Evolutionary conservation across 768 basidiomycete genomes (phyloP), one percentile per base, ranked within the genome.

Genomic region (Lactifluus echinatus): DNA sequence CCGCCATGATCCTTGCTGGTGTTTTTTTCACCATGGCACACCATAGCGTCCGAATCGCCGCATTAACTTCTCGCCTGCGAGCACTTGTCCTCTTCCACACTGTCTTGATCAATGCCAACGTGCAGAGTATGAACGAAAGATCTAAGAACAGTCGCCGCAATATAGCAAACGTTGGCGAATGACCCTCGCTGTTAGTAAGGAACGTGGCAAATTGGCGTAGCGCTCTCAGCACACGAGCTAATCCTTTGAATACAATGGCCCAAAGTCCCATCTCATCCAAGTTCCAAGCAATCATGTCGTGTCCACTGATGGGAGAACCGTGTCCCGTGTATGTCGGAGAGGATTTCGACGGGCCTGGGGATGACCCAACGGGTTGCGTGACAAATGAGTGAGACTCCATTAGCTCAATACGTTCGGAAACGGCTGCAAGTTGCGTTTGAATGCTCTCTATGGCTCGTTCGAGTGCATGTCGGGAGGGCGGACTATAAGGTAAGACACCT

Each of bases 361-460:
- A 56, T 12, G 66, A 63, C 8, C 87, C 71, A 14, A 77, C 75
- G 64, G 55, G 42, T 46, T 63, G 58, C 2, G 68, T 64, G 37
- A 53, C 57, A 44, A 66, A 63, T 14, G 65, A 50, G 15, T 61
- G 48, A 12, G 61, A 55, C 53, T 93, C 91, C n/a, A 93, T 71
- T 11, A 64, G 60, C 50, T 76, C 73, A 8, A 77, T 66, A 28
- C 92, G 83, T 68, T 93, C 90, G 8, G 79, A 82, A 43, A 93
- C 76, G 6, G 89, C 89, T 0, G 89, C 89, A 19, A 93, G 71
- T 60, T 91, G 87, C 0, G 83, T 80, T 68, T 94, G 91, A 50
- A 92, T 78, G 60, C 79, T 83, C 69, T 93, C 88, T 19, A 93
- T 73, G 0, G 87, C 87, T 45, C 79, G 79, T 68, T 93, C 91